Evolutionary conservation across 1,284 basidiomycete species (phyloP), one percentile per base, ranked within the genome.

Genomic region (Laetiporus sulphureus): DNA sequence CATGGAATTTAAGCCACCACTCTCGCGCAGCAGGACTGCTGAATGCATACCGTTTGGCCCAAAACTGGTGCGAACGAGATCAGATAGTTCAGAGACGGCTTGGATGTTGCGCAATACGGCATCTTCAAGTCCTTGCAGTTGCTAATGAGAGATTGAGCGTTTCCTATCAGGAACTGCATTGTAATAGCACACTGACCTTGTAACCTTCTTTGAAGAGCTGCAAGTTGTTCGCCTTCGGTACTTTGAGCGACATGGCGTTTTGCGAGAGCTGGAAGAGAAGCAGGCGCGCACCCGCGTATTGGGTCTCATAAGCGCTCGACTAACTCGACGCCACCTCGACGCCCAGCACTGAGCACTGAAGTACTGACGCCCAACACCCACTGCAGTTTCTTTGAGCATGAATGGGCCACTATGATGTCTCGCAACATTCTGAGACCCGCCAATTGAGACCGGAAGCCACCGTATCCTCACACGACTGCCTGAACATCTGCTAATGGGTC

Each of bases 201-300:
- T 91, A 92, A 18, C 91, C 91, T 34, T 91, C 86, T 65, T 96
- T 96, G 75, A 97, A 97, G 36, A 98, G 80, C 66, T 91, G 91
- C 32, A 94, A 65, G 52, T 88, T 88, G 59, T 82, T 87, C 33
- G 86, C 73, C 66, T 93, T 93, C 35, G 94, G 94, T 21, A 98
- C 91, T 73, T 94, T 93, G 58, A 97, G 73, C 49, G 91, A 83
- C 93, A 96, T 96, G 18, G 19, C 33, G 38, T 22, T 5, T 27
- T 71, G 68, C 49, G 29, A 52, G 11, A n/a, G n/a, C n/a, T n/a
- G n/a, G n/a, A n/a, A n/a, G n/a, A n/a, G n/a, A n/a, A n/a, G n/a
- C n/a, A n/a, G n/a, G n/a, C n/a, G n/a, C n/a, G n/a, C n/a, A n/a
- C n/a, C n/a, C n/a, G n/a, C n/a, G n/a, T n/a, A n/a, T n/a, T n/a